These are phyloP conservation scores for Brettanomyces custersianus DNA, from an alignment of 805 yeast genomes.

Conservation along the genomic window DNA sequence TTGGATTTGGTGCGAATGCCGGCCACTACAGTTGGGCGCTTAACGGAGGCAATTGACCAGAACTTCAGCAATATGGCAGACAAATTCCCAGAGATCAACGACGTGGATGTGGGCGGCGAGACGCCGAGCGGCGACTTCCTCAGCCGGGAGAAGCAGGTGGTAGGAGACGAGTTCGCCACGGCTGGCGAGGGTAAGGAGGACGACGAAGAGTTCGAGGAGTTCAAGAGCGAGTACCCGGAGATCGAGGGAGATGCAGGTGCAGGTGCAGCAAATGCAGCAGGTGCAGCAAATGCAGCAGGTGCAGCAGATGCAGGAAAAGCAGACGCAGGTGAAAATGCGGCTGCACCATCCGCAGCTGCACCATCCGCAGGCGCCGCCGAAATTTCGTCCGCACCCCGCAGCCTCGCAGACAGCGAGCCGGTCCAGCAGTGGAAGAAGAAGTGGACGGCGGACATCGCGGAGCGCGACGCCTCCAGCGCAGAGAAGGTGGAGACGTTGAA, in stretches of 20 bases:
- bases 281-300: slow-evolving; percentile 5
- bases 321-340: slow-evolving; percentile 4
- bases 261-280: slow-evolving; percentile 9
- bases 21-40: no score
- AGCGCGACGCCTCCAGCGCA: slow-evolving; percentile 66
- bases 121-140: slow-evolving; percentile 40
- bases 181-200: slow-evolving; percentile 41
- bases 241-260: slow-evolving; percentile 25
- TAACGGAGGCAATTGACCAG: no score
- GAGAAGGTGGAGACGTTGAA: slow-evolving; percentile 58
- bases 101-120: slow-evolving; percentile 29
- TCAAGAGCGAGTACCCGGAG: slow-evolving; percentile 58
- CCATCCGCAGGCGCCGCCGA: background rate
- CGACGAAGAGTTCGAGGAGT: slow-evolving; percentile 44
- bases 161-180: slow-evolving; percentile 66
- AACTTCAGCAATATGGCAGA: slow-evolving; percentile 61
- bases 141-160: slow-evolving; percentile 55
- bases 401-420: slow-evolving; percentile 46
- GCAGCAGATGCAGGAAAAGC: slow-evolving; percentile 9
- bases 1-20: no score
- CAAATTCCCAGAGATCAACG: slow-evolving; percentile 64
- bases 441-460: slow-evolving; percentile 66
- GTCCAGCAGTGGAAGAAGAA: slow-evolving; percentile 74
- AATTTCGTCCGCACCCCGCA: slow-evolving; percentile 24
- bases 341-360: slow-evolving; percentile 2